phyloP scores from a whole-genome alignment of 2,329 filamentous ascomycete genomes.

The Fusarium nygamai region DNA sequence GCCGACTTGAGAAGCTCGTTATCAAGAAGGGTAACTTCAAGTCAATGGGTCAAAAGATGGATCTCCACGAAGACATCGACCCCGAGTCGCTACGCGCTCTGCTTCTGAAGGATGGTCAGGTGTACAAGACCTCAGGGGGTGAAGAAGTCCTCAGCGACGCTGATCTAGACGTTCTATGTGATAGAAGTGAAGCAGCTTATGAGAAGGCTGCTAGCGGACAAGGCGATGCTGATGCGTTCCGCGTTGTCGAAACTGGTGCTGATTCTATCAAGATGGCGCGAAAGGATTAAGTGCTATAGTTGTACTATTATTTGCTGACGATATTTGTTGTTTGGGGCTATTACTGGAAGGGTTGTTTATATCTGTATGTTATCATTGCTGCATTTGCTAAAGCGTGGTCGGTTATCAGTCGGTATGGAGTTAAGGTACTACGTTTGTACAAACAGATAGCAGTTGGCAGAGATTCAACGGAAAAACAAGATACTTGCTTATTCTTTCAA shows the following conservation, averaged over 20 bases:
- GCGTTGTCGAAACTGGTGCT: slow-evolving; percentile 79
- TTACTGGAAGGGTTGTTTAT: neutral
- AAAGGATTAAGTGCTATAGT: slow-evolving; percentile 17
- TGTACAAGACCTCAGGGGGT: slow-evolving; percentile 67
- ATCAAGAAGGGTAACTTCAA: slow-evolving; percentile 92
- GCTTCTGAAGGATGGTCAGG: slow-evolving; percentile 76
- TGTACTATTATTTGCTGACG: neutral
- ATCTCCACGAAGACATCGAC: slow-evolving; percentile 63
- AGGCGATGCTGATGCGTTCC: slow-evolving; percentile 76
- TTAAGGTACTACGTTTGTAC: neutral
- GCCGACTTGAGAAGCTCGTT: slow-evolving; percentile 90
- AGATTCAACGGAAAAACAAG: neutral
- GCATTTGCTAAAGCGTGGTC: slow-evolving; percentile 8
- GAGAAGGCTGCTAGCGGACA: slow-evolving; percentile 80
- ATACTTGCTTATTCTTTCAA: neutral
- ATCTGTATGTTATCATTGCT: neutral
- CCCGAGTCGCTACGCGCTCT: slow-evolving; percentile 70
- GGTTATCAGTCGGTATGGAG: neutral
- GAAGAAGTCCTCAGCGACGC: slow-evolving; percentile 76
- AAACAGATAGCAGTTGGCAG: neutral
- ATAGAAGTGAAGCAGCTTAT: slow-evolving; percentile 74
- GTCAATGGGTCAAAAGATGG: slow-evolving; percentile 71
- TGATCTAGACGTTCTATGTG: slow-evolving; percentile 82
- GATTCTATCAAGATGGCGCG: slow-evolving; percentile 60
- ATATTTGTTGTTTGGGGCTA: neutral